Conservation (phyloP, 345 rosid genomes). For the Bretschneidera sinensis region DNA sequence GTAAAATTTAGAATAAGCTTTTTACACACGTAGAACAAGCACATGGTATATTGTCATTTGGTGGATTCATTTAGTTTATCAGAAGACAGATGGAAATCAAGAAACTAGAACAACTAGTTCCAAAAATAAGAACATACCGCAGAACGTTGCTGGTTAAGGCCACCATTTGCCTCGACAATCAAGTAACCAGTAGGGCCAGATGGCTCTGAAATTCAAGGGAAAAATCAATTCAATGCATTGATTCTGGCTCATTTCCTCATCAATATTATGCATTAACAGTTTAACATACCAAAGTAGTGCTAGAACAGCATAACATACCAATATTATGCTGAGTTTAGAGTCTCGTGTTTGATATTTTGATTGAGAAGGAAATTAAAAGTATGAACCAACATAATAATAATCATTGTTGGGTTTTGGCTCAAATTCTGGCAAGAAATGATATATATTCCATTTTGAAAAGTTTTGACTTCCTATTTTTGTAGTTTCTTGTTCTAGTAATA, state of each 20-base stretch:
- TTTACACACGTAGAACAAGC: background rate
- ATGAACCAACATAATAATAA: too few relatives aligned
- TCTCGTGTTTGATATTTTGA: too few relatives aligned
- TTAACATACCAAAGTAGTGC: too few relatives aligned
- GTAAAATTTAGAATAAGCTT: constrained; percentile 7
- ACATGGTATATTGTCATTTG: background rate
- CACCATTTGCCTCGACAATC: constrained; percentile 88
- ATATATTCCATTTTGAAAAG: too few relatives aligned
- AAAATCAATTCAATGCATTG: background rate
- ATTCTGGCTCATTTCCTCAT: background rate
- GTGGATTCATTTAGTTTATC: background rate
- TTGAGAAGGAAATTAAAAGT: too few relatives aligned
- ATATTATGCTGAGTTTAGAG: too few relatives aligned
- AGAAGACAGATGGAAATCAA: background rate
- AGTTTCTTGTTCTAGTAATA: too few relatives aligned
- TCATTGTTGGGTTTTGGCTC: too few relatives aligned
- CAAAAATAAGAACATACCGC: constrained; percentile 44
- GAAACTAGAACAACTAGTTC: background rate
- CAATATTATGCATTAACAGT: too few relatives aligned
- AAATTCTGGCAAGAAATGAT: too few relatives aligned
- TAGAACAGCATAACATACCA: too few relatives aligned
- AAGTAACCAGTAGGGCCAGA: constrained; percentile 58
- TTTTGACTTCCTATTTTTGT: too few relatives aligned
- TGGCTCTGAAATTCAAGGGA: constrained; percentile 34
- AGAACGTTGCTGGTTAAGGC: constrained; percentile 96